Evolutionary conservation across 2,329 filamentous ascomycete genomes (phyloP), one percentile per base, ranked within the genome.

Genomic region (Fusarium piperis): DNA sequence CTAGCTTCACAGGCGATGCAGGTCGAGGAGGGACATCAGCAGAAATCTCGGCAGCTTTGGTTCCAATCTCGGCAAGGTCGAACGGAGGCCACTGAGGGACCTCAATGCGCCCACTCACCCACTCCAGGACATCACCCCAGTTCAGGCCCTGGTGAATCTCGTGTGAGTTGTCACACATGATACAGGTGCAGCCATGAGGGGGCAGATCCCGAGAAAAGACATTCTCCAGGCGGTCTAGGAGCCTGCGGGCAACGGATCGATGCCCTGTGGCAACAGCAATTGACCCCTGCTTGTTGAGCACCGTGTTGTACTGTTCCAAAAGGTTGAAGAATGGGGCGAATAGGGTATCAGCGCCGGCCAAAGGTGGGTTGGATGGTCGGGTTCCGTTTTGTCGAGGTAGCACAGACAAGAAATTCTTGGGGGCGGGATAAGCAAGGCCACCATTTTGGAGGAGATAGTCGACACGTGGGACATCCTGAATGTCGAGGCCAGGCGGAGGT

Each of bases 181-280:
- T 85, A 80, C 95, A 98, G 46, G 86, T 84, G 79, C 95, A 98
- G n/a, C 92, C 90, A 76, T 97, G 91, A 0, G 91, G 91, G 0
- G 95, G 95, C 36, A 99, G 91, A 77, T 98, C 95, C 66, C 96
- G 89, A 3, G 94, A 95, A 81, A 99, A 98, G 10, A 99, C 94
- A 63, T 95, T 94, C 79, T 98, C 95, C 5, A 99, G 86, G 38
- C 96, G 90, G 81, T 99, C 95, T 6, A 98, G 87, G 26, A 98
- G 83, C 58, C 95, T 90, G 6, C 96, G 91, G 4, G 96, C 96
- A n/a, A 98, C 93, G 0, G 95, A 98, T 60, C 94, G 91, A 80
- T 98, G 97, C 7, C 96, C 96, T 0, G 95, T 98, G 16, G 96
- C 96, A 2, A 98, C 96, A 3, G 96, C 96, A 6, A 99, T 85